Conservation (phyloP, 1,284 basidiomycete species). For the Schizopora paradoxa region DNA sequence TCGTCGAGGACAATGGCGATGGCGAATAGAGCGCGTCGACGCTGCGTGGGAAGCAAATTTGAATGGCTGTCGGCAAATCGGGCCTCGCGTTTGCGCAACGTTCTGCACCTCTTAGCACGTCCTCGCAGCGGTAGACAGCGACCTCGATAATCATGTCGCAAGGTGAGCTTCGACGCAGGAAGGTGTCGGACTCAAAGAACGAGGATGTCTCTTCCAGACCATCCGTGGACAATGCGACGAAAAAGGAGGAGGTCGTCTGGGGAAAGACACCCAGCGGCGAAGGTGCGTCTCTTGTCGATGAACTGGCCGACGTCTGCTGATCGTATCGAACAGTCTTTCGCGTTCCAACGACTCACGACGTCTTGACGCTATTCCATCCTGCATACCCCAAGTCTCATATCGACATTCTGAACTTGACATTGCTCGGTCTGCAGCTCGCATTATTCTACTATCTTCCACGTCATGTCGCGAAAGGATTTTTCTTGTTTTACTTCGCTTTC, state of each 20-base stretch:
- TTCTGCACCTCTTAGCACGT: no score
- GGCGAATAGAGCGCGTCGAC: no score
- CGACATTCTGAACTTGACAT: slow-evolving; percentile 79
- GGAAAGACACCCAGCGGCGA: slow-evolving; percentile 82
- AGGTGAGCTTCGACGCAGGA: slow-evolving; percentile 12
- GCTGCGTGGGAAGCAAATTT: slow-evolving; percentile 1
- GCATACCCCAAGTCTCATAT: slow-evolving; percentile 87
- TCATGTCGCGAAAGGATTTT: slow-evolving; percentile 56
- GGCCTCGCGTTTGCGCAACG: no score
- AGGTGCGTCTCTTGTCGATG: slow-evolving; percentile 43
- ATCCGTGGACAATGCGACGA: slow-evolving; percentile 8
- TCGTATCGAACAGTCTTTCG: slow-evolving; percentile 67
- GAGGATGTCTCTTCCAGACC: slow-evolving; percentile 2
- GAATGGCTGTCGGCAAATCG: no score
- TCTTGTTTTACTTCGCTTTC: slow-evolving; percentile 85
- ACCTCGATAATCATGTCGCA: slow-evolving; percentile 4
- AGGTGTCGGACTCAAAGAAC: slow-evolving; percentile 1
- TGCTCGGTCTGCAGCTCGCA: slow-evolving; percentile 74
- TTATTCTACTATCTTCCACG: slow-evolving; percentile 69
- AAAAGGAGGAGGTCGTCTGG: slow-evolving; percentile 66
- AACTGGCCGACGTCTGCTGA: not conserved
- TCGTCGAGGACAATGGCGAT: no score
- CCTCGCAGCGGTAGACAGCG: not conserved
- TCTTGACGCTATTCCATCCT: slow-evolving; percentile 88
- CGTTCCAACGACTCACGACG: slow-evolving; percentile 94